These are phyloP conservation scores for Poronia punctata DNA, from an alignment of 495 filamentous ascomycete species.

Conservation along the genomic window DNA sequence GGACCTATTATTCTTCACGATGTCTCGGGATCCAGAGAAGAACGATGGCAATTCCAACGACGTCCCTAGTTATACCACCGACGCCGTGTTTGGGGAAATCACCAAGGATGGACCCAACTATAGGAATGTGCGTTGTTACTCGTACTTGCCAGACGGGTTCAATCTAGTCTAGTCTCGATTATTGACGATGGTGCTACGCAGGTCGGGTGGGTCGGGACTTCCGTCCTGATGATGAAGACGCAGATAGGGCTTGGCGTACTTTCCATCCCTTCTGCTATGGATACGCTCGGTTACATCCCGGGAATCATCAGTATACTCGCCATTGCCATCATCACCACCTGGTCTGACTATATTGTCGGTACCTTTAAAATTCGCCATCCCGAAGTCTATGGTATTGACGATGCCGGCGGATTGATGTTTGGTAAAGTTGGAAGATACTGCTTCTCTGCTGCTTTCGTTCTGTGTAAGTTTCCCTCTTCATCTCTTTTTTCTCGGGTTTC, in stretches of 20 bases:
- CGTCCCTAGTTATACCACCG: too few relatives aligned
- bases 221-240: conserved; percentile 1
- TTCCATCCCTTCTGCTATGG: conserved; percentile 1
- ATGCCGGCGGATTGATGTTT: conserved; percentile 1
- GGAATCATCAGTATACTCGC: background rate
- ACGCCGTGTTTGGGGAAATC: conserved; percentile 1
- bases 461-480: background rate
- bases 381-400: background rate
- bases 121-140: background rate
- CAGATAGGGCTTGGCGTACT: conserved; percentile 4
- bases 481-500: background rate
- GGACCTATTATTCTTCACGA: too few relatives aligned
- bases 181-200: too few relatives aligned
- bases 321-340: background rate
- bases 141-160: too few relatives aligned
- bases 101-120: conserved; percentile 1
- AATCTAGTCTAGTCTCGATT: too few relatives aligned
- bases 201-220: conserved; percentile 1
- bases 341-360: background rate
- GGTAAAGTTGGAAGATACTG: background rate
- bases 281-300: background rate
- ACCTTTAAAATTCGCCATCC: conserved; percentile 2
- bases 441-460: background rate
- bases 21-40: too few relatives aligned
- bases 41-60: too few relatives aligned